Base-by-base conservation (phyloP, 768 basidiomycete species). In the Hortiboletus campestris region DNA sequence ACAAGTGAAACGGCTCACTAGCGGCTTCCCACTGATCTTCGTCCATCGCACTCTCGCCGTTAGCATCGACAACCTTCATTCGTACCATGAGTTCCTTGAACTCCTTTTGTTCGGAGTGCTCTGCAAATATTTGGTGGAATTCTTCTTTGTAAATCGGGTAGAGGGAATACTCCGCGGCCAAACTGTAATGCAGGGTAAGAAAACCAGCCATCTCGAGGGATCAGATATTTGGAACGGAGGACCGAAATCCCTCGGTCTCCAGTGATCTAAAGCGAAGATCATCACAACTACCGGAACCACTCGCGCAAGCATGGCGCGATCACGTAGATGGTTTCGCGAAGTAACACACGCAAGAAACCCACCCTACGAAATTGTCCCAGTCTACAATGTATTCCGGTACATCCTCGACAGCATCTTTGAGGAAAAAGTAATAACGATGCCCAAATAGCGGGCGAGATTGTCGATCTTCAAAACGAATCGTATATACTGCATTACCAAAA, bases 1-100 rank as follows among this genome's bases (percentile, higher is more conserved):
- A 35, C 29, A 10, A 17, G 25, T 29, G 11, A 51, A 46, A 34
- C 34, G 13, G 83, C 94, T 74, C 73, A 98, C 97, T 98, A n/a
- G 94, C 94, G 59, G 96, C 96, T 66, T 98, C 94, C 92, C 96
- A 97, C 73, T 98, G 95, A 63, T 91, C 88, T 61, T 90, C 89
- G 60, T 94, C 85, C 91, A 98, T 97, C 50, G 90, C 76, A 65
- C 91, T 95, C 74, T 89, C 89, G 2, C 94, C 94, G 40, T 88
- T 80, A 17, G 77, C 74, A 66, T 97, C 88, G 41, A 97, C 84
- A 29, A 99, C 97, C 58, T 86, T 89, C 97, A 99, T 99, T 62
- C 84, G 81, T 55, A 88, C 76, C 74, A 98, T 78, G 17, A 98
- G 77, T n/a, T 84, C 81, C 19, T 84, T 83, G 67, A 91, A 98